Percentiles rank a stretch among this genome's conserved stretches.
phyloP scores from a whole-genome alignment of 805 yeast species.

The Candida gorgasii region DNA sequence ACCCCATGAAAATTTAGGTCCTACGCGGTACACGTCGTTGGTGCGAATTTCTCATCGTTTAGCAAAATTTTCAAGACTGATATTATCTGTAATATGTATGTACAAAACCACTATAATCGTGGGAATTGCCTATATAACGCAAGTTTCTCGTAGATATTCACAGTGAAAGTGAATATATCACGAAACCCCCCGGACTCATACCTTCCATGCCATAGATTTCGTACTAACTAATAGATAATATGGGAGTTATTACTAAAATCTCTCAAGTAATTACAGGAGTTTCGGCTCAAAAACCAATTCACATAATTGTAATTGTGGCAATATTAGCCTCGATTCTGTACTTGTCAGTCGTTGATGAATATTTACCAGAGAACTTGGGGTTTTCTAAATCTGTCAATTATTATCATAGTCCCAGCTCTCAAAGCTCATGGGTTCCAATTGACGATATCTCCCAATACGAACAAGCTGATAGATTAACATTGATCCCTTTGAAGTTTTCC shows the following conservation, averaged over 20 bases:
- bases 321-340: conserved; percentile 80
- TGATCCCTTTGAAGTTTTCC: conserved; percentile 61
- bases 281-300: conserved; percentile 85
- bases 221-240: conserved; percentile 5
- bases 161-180: too few relatives aligned
- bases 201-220: not conserved
- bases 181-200: too few relatives aligned
- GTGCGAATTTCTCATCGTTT: conserved; percentile 9
- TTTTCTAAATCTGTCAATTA: conserved; percentile 21
- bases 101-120: not conserved
- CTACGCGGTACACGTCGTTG: not conserved
- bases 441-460: conserved; percentile 39
- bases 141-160: too few relatives aligned
- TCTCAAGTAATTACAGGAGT: conserved; percentile 43
- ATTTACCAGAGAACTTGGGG: conserved; percentile 48
- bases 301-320: conserved; percentile 70
- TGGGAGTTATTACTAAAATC: conserved; percentile 6
- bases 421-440: conserved; percentile 50
- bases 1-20: too few relatives aligned
- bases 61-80: conserved; percentile 7
- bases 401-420: conserved; percentile 38
- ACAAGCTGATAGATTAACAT: conserved; percentile 46
- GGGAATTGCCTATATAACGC: not conserved
- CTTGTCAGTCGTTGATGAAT: conserved; percentile 69
- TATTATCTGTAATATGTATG: conserved; percentile 8